phyloP scores from a whole-genome alignment of 441 rosid species.

The Kokia cookei region DNA sequence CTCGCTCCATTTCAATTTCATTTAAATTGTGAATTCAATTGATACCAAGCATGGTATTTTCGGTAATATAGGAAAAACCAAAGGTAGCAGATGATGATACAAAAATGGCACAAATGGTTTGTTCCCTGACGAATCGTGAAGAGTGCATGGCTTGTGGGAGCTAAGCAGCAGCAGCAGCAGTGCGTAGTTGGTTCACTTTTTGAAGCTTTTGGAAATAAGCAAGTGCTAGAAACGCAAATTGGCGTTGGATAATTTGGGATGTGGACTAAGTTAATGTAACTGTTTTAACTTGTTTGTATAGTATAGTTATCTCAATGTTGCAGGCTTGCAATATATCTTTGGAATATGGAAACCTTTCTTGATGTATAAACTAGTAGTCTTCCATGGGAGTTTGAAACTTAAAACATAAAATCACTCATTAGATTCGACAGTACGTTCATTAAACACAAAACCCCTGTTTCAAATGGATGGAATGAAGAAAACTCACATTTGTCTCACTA shows the following conservation, averaged over 20 bases:
- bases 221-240: neutral
- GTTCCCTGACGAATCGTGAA: conserved; percentile 80
- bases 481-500: no score
- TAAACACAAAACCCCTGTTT: no score
- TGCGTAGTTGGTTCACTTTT: neutral
- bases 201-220: neutral
- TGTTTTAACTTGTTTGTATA: neutral
- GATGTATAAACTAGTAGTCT: neutral
- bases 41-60: neutral
- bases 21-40: neutral
- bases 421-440: no score
- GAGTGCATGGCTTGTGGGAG: conserved; percentile 94
- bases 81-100: conserved; percentile 33
- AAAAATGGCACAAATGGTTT: conserved; percentile 78
- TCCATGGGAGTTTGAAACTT: neutral
- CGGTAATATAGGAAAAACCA: conserved; percentile 32
- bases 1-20: neutral
- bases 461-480: no score
- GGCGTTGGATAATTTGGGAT: neutral
- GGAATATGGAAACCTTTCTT: neutral
- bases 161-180: conserved; percentile 13
- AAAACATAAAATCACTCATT: neutral
- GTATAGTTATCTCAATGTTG: neutral
- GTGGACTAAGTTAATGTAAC: neutral
- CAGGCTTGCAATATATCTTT: neutral